phyloP scores from a whole-genome alignment of 306 rosid species.

The Myrica gale region DNA sequence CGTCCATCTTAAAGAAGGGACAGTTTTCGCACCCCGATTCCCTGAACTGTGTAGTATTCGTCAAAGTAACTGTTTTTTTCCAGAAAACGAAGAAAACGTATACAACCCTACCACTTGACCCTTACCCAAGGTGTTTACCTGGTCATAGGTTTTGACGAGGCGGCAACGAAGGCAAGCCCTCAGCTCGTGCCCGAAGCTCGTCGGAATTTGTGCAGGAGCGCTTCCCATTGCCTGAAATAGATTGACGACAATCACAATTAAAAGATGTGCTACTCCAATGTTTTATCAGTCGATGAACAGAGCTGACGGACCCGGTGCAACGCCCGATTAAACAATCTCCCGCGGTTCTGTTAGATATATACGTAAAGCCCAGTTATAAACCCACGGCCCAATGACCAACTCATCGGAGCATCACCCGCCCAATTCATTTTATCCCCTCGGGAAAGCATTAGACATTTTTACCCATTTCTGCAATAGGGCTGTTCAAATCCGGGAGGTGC shows the following conservation, averaged over 20 bases:
- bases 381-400: no score
- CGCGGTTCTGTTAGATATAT: no score
- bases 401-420: no score
- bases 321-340: no score
- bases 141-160: slow-evolving; percentile 96
- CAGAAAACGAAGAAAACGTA: neutral
- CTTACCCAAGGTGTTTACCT: slow-evolving; percentile 39
- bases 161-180: slow-evolving; percentile 98
- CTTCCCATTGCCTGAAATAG: slow-evolving; percentile 41
- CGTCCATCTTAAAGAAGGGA: slow-evolving; percentile 89
- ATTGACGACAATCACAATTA: neutral
- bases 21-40: slow-evolving; percentile 95
- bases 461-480: no score
- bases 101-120: neutral
- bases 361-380: no score
- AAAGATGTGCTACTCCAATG: neutral
- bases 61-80: neutral
- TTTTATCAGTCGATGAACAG: neutral
- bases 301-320: no score
- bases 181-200: slow-evolving; percentile 87
- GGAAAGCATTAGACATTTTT: no score
- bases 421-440: no score
- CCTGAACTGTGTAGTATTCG: slow-evolving; percentile 51
- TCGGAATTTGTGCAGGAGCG: slow-evolving; percentile 84
- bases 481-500: no score